Evolutionary conservation across 2,329 filamentous ascomycete species (phyloP), one percentile per base, ranked within the genome.

Genomic region (Aureobasidium sp.): DNA sequence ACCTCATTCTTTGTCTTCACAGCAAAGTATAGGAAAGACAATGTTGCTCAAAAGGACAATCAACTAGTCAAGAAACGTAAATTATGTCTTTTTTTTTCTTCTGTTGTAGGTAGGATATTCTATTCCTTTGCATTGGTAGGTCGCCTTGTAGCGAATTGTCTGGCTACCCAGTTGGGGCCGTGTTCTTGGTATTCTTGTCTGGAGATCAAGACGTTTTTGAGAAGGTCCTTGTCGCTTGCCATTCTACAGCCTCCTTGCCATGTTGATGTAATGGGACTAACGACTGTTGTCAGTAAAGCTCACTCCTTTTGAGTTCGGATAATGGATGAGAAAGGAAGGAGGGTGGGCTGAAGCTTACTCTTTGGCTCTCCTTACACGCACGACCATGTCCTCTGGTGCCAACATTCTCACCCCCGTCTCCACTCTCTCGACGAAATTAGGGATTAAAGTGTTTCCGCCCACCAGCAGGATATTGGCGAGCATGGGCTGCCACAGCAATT

Each of bases 161-260:
- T 64, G 34, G 68, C 64, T 13, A 69, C 68, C 73, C 73, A 75
- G 10, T 65, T 64, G 49, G 70, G 68, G 16, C 94, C 94, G 70
- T 91, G 77, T 73, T 99, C 94, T 57, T 94, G 85, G 72, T 99
- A 99, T 71, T 99, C 91, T 64, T 89, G 83, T 71, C 89, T 90
- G 0, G 90, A 94, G n/a, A 97, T 89, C 2, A 85, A 82, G 13
- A 91, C 75, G 53, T 81, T 81, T 64, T 86, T 81, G 57, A 95
- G 66, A 54, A 79, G 78, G 44, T 88, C 81, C 45, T 80, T 79
- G 68, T 92, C 86, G 55, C 77, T 83, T 0, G 91, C 91, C 61
- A 97, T 78, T 62, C 85, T 83, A 27, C 89, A 88, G n/a, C 87
- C 93, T 16, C 94, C 94, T 13, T 85, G 76, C 93, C 93, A 99